These are phyloP conservation scores for Penicillium fimorum DNA, from an alignment of 495 filamentous ascomycete genomes.

Conservation along the genomic window DNA sequence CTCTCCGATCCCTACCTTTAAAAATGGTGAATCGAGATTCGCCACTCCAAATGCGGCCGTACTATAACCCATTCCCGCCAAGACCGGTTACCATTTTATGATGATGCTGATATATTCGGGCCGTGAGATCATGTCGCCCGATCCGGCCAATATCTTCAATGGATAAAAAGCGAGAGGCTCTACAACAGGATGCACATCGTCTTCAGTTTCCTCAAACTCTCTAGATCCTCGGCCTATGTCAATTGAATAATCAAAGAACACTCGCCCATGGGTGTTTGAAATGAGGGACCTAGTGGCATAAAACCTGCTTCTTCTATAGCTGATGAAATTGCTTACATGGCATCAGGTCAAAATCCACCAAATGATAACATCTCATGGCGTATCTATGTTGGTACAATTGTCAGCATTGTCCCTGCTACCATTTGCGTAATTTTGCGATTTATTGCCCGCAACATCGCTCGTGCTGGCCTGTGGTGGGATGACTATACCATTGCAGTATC, in stretches of 20 bases:
- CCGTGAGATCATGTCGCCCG: neutral
- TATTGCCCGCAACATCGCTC: slow-evolving; percentile 25
- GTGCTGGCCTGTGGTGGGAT: slow-evolving; percentile 40
- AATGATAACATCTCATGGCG: slow-evolving; percentile 23
- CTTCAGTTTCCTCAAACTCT: too few relatives aligned
- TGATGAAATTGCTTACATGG: slow-evolving; percentile 10
- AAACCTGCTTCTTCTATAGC: neutral
- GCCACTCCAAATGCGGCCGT: too few relatives aligned
- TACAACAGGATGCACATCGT: too few relatives aligned
- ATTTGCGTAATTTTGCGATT: slow-evolving; percentile 30
- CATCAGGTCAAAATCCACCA: slow-evolving; percentile 4
- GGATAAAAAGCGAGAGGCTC: too few relatives aligned
- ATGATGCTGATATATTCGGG: neutral
- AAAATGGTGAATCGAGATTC: too few relatives aligned
- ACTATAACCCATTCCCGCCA: too few relatives aligned
- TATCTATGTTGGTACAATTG: slow-evolving; percentile 31
- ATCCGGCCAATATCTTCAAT: neutral
- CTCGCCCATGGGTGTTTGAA: neutral
- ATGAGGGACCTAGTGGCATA: neutral
- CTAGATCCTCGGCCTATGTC: neutral
- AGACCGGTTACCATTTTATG: neutral
- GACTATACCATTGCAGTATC: slow-evolving; percentile 35
- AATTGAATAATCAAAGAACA: neutral
- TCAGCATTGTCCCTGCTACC: slow-evolving; percentile 33
- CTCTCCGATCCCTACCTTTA: too few relatives aligned